Percentiles rank a stretch among this genome's conserved stretches.
These are phyloP conservation scores for Graphilbum fragrans DNA, from an alignment of 2,329 filamentous ascomycete genomes.

Conservation along the genomic window DNA sequence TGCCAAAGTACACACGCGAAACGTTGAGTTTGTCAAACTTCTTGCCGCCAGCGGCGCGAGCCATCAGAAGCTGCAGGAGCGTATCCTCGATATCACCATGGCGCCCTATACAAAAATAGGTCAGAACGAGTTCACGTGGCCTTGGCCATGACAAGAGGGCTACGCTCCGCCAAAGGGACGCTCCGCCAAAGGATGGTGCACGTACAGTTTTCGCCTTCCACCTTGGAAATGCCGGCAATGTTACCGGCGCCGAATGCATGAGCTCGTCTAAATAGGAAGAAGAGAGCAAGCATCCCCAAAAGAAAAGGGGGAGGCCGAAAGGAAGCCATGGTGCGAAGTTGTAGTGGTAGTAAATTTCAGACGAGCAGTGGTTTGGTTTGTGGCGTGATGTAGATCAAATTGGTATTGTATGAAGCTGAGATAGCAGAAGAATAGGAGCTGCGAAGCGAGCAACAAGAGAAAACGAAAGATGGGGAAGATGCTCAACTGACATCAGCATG, in stretches of 20 bases:
- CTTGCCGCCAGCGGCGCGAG: slow-evolving; percentile 52
- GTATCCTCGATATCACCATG: slow-evolving; percentile 92
- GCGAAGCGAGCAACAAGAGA: no score
- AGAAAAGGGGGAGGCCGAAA: slow-evolving; percentile 36
- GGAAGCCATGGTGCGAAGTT: slow-evolving; percentile 30
- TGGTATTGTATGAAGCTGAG: no score
- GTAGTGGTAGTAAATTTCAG: no score
- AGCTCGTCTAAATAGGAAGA: slow-evolving; percentile 55
- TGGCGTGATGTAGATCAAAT: no score
- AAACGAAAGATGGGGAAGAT: no score
- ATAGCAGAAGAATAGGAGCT: no score
- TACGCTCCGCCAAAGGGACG: no score
- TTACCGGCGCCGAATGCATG: slow-evolving; percentile 82
- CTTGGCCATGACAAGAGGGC: no score
- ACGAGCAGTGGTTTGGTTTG: no score
- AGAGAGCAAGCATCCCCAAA: slow-evolving; percentile 46
- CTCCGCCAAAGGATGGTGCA: slow-evolving; percentile 3
- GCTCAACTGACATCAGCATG: no score
- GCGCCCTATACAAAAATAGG: slow-evolving; percentile 39
- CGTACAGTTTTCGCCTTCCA: slow-evolving; percentile 74
- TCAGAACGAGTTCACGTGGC: background rate
- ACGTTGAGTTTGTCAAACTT: slow-evolving; percentile 84
- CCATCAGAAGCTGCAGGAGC: slow-evolving; percentile 58
- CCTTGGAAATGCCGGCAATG: slow-evolving; percentile 66
- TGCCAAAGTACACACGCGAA: slow-evolving; percentile 87